Evolutionary conservation across 345 rosid species (phyloP), one percentile per base, ranked within the genome.

Genomic region (Trapa bicornis): DNA sequence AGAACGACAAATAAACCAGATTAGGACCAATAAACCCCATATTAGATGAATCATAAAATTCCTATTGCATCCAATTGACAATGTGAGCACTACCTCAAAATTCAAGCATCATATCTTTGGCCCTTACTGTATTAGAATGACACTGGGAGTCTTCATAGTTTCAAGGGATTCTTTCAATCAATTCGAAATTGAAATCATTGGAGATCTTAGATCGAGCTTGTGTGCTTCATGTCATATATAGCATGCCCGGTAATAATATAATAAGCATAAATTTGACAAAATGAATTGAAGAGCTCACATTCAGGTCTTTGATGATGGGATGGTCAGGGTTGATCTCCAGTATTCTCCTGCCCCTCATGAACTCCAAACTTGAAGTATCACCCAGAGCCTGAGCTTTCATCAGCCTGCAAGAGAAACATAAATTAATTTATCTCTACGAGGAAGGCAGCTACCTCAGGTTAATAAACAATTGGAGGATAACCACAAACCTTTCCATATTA

Each of bases 341-440:
- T 62, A 95, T 91, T 82, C 96, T 91, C 73, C 97, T 81, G 47
- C 99, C 97, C 75, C 96, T 83, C 99, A 91, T 91, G 80, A 95
- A 95, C 77, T 91, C 97, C 89, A 95, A 79, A 82, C 96, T 95
- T 37, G 96, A 80, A 66, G 93, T 85, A 67, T 95, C 99, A 50
- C 97, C 96, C 52, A 95, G 96, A 47, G 99, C 91, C 82, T 95
- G 99, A 52, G 99, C 99, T 80, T 91, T 91, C 99, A 95, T 95
- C 78, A 95, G 68, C 80, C 98, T 89, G 70, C 77, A 79, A 62
- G 66, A 68, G 39, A 53, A 22, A 5, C 43, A 53, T 43, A 63
- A 42, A 48, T 2, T 38, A 64, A 39, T 64, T 43, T 4, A 41
- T 41, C 43, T 65, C 43, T 1, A 15, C 2, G 33, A 53, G 33